Percentiles rank a stretch among this genome's conserved stretches.
Conservation (phyloP, 2,329 filamentous ascomycete species). For the Fusarium napiforme region DNA sequence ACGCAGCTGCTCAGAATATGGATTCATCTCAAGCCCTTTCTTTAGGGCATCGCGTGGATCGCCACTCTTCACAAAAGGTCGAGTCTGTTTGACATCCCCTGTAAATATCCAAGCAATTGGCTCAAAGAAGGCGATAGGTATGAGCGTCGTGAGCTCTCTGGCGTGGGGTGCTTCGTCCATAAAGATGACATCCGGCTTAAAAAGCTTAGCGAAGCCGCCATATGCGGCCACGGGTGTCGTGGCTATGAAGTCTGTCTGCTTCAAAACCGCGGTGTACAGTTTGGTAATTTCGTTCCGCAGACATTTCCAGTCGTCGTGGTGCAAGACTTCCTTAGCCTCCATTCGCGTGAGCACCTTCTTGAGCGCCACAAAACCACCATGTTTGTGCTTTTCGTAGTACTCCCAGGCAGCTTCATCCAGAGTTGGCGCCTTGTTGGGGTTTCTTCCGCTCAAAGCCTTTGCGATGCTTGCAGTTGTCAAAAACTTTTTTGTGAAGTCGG, state of each 20-base stretch:
- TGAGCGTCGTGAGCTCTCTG: slow-evolving; percentile 57
- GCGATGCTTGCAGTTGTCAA: slow-evolving; percentile 43
- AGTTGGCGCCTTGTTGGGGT: slow-evolving; percentile 49
- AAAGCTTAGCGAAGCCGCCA: slow-evolving; percentile 59
- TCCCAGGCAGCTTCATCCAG: slow-evolving; percentile 58
- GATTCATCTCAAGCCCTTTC: slow-evolving; percentile 46
- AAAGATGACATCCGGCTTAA: slow-evolving; percentile 85
- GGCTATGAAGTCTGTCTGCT: slow-evolving; percentile 56
- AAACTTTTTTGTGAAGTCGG: slow-evolving; percentile 53
- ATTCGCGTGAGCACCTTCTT: slow-evolving; percentile 51
- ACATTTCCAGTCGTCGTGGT: slow-evolving; percentile 43
- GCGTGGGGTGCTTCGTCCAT: slow-evolving; percentile 75
- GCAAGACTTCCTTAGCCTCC: slow-evolving; percentile 43
- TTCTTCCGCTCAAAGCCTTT: slow-evolving; percentile 25
- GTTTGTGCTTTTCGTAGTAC: slow-evolving; percentile 50
- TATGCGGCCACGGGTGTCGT: slow-evolving; percentile 59
- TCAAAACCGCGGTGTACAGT: slow-evolving; percentile 54
- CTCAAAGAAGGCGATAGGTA: slow-evolving; percentile 56
- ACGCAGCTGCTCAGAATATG: slow-evolving; percentile 47
- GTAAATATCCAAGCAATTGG: slow-evolving; percentile 58
- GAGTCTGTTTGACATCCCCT: slow-evolving; percentile 58
- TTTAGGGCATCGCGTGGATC: slow-evolving; percentile 22
- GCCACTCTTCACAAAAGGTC: slow-evolving; percentile 53
- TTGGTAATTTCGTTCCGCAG: slow-evolving; percentile 48
- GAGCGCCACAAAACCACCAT: slow-evolving; percentile 49